A percentile compares a stretch with the other conserved stretches of the same genome.
These are phyloP conservation scores for Naganishia cerealis DNA, from an alignment of 1,284 basidiomycete genomes.

Conservation along the genomic window DNA sequence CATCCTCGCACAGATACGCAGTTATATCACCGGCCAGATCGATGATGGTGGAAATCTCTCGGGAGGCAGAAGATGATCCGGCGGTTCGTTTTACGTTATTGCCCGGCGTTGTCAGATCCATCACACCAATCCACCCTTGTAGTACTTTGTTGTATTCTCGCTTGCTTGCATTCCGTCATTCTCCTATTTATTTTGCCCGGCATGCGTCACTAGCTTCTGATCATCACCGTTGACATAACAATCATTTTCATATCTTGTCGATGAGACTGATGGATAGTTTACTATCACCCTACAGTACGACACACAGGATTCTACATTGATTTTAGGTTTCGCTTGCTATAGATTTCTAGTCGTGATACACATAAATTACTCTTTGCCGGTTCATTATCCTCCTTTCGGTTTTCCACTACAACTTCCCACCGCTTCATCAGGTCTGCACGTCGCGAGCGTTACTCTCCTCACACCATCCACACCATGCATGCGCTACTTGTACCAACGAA, in stretches of 20 bases:
- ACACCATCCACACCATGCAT: not conserved
- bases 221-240: not conserved
- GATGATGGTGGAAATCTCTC: slow-evolving; percentile 8
- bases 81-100: not conserved
- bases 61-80: not conserved
- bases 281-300: not conserved
- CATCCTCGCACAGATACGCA: slow-evolving; percentile 22
- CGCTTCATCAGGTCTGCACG: not conserved
- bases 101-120: not conserved
- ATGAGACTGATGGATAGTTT: not conserved
- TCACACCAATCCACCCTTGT: too few relatives aligned
- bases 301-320: not conserved
- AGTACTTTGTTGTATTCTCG: too few relatives aligned
- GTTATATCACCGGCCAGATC: slow-evolving; percentile 12
- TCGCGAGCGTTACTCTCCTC: not conserved
- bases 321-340: not conserved
- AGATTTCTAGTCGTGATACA: not conserved
- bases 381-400: too few relatives aligned
- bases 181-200: too few relatives aligned
- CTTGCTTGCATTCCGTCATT: too few relatives aligned
- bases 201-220: too few relatives aligned
- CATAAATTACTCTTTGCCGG: not conserved
- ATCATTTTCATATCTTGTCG: not conserved
- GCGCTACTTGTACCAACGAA: not conserved
- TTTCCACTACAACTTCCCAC: not conserved